Evolutionary conservation across 1,284 basidiomycete species (phyloP).

Genomic region (Cutaneotrichosporon spelunceum): DNA sequence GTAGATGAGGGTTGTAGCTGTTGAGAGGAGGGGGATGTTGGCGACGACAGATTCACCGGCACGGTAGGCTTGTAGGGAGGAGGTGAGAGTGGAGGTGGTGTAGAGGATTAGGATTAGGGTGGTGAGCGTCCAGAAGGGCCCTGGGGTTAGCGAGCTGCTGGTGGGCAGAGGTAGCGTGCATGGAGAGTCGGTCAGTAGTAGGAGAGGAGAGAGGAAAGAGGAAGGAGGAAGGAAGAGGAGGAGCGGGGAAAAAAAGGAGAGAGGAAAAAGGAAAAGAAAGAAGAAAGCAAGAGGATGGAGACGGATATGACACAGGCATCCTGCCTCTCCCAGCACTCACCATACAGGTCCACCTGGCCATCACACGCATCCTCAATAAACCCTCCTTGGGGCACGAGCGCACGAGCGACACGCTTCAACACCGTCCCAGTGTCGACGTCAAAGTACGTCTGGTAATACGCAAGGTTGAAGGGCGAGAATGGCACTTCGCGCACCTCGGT

Average conservation of each 20-base stretch:
- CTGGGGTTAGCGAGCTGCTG: constrained; percentile 44
- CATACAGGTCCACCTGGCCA: constrained; percentile 55
- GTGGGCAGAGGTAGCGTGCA: background rate
- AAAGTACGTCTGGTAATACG: constrained; percentile 54
- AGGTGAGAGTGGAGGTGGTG: constrained; percentile 81
- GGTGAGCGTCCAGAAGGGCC: constrained; percentile 92
- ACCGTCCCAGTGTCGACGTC: constrained; percentile 54
- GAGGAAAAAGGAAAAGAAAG: constrained; percentile 84
- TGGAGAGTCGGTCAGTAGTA: constrained; percentile 80
- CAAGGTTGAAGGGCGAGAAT: constrained; percentile 51
- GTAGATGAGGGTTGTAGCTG: constrained; percentile 79
- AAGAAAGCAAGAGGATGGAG: too few relatives aligned
- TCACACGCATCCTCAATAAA: constrained; percentile 53
- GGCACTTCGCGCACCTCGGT: constrained; percentile 29
- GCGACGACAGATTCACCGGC: constrained; percentile 49
- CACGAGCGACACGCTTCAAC: constrained; percentile 49
- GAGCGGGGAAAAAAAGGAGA: too few relatives aligned
- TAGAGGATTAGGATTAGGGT: constrained; percentile 87
- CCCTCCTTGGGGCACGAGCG: constrained; percentile 52
- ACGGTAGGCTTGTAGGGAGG: constrained; percentile 76
- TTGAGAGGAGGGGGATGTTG: constrained; percentile 76
- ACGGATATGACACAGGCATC: too few relatives aligned
- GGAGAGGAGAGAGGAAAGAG: constrained; percentile 81
- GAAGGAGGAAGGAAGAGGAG: too few relatives aligned
- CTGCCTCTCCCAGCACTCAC: constrained; percentile 97